These are phyloP conservation scores for Mycosphaerella arachidis DNA, from an alignment of 2,329 filamentous ascomycete genomes.

Conservation along the genomic window DNA sequence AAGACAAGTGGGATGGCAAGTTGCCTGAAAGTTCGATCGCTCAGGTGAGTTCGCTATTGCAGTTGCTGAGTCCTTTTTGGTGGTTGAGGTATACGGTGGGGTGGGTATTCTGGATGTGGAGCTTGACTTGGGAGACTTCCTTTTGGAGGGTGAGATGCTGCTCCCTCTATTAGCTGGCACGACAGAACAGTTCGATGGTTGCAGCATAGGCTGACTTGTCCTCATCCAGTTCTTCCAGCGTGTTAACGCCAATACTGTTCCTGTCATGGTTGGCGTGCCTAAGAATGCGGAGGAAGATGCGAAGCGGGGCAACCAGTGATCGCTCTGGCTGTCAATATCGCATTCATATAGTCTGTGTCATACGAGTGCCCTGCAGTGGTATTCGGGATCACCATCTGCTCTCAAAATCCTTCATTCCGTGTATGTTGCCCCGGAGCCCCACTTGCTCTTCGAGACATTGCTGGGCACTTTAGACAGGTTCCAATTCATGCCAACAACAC, in stretches of 20 bases:
- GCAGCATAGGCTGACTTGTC: slow-evolving; percentile 28
- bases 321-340: background rate
- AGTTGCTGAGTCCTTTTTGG: slow-evolving; percentile 35
- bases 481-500: slow-evolving; percentile 1
- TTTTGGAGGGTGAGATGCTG: slow-evolving; percentile 38
- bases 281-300: slow-evolving; percentile 52
- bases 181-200: background rate
- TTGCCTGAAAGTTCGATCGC: slow-evolving; percentile 48
- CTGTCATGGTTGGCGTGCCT: slow-evolving; percentile 49
- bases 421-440: background rate
- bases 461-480: background rate
- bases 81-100: slow-evolving; percentile 37
- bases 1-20: slow-evolving; percentile 54
- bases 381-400: background rate
- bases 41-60: slow-evolving; percentile 44
- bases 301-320: slow-evolving; percentile 42
- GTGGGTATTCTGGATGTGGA: slow-evolving; percentile 38
- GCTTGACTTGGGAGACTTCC: slow-evolving; percentile 38
- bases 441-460: background rate
- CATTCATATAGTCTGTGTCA: no score
- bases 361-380: no score
- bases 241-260: slow-evolving; percentile 50
- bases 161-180: background rate
- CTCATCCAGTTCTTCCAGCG: slow-evolving; percentile 46
- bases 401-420: background rate